A percentile compares a stretch with the other conserved stretches of the same genome.
phyloP scores from a whole-genome alignment of 2,329 filamentous ascomycete genomes.

The Nothomitra cinnamomea region DNA sequence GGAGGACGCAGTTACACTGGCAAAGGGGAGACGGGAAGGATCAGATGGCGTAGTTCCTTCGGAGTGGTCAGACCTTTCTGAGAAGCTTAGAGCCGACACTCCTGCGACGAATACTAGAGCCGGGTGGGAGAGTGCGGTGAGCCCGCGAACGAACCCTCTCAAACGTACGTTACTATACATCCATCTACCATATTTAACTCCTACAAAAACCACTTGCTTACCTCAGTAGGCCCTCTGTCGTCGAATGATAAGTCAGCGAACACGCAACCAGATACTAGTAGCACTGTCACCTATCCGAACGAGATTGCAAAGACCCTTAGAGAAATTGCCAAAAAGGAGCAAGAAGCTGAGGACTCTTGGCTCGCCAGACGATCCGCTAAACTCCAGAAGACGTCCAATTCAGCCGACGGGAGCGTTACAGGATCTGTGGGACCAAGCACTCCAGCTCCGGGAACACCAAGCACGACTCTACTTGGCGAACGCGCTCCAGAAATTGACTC shows the following conservation, averaged over 20 bases:
- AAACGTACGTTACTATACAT: conserved; percentile 38
- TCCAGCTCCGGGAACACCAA: conserved; percentile 36
- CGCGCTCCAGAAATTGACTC: conserved; percentile 40
- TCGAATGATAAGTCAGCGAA: conserved; percentile 27
- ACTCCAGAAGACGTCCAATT: conserved; percentile 33
- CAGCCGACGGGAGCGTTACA: conserved; percentile 30
- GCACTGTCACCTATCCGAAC: conserved; percentile 27
- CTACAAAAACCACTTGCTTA: conserved; percentile 16
- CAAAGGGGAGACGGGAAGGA: conserved; percentile 54
- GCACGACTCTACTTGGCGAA: conserved; percentile 18
- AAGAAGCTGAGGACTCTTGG: conserved; percentile 54
- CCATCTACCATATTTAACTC: not conserved
- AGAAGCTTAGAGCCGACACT: conserved; percentile 20
- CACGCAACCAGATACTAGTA: conserved; percentile 31
- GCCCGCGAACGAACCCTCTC: conserved; percentile 35
- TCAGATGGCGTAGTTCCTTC: conserved; percentile 64
- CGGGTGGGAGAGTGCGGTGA: conserved; percentile 30
- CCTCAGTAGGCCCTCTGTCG: conserved; percentile 20
- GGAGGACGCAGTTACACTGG: conserved; percentile 57
- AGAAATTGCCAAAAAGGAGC: conserved; percentile 46
- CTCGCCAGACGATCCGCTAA: conserved; percentile 50
- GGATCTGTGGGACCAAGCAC: conserved; percentile 43
- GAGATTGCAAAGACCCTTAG: conserved; percentile 36
- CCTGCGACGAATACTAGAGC: not conserved
- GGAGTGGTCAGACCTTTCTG: conserved; percentile 59